Base-by-base conservation (phyloP, 1,284 basidiomycete genomes). In the Cutaneotrichosporon sp. region DNA sequence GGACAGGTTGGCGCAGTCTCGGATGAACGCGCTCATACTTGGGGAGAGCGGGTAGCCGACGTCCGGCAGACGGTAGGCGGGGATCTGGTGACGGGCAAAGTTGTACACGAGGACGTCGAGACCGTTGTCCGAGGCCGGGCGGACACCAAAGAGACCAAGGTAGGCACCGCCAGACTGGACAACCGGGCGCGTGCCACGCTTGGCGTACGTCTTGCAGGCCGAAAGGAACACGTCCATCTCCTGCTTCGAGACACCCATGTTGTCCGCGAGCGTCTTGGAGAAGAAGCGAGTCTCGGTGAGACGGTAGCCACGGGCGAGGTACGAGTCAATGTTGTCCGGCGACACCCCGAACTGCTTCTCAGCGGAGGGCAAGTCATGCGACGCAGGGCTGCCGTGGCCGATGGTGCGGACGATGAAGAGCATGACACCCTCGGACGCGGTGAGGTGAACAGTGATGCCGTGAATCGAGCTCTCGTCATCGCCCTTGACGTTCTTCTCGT, bases 11-110 rank as follows among this genome's bases (percentile, higher is more conserved):
- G 77, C 72, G 58, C 81, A 72, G 51, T 75, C 71, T 33, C 76
- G 72, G 9, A 83, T 69, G 72, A 80, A 83, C 1, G 69, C 70
- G 27, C 73, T 73, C 77, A 82, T 81, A 47, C 76, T 70, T 2
- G 75, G 67, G 2, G 78, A 76, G 20, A 83, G 70, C 18, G 78
- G 78, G 63, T 72, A 76, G 27, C 71, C 63, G 24, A 83, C 81
- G 59, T 83, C 81, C 0, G 82, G 82, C 11, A 83, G 75, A 27
- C 82, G 79, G 70, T 82, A 83, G 3, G 82, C 82, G 3, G 82
- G 82, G 63, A 83, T 82, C 70, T 83, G 82, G 65, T 83, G 82
- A 25, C 81, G 78, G 31, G 82, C 82, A 72, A 83, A 83, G 70
- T 81, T 80, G 77, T 83, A 83, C 14, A 82, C 82, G 4, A 83